Evolutionary conservation across 2,329 filamentous ascomycete genomes (phyloP).

Genomic region (Diaporthe helianthi): DNA sequence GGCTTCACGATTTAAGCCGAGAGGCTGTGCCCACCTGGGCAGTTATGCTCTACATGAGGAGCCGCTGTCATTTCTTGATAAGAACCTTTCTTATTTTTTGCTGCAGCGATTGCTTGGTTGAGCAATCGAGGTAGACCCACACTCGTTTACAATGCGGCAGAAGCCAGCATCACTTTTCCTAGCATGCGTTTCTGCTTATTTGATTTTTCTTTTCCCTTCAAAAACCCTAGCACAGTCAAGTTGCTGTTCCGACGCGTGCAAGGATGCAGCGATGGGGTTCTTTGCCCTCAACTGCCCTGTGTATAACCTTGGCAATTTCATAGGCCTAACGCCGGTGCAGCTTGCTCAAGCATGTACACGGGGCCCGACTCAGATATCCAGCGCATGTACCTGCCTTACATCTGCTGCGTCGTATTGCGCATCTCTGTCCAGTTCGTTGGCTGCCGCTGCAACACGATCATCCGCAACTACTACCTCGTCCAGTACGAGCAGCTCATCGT

Average conservation of each 20-base stretch:
- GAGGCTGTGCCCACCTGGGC: no score
- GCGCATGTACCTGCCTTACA: constrained; percentile 5
- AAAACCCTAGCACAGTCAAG: background rate
- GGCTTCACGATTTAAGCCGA: background rate
- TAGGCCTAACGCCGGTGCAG: background rate
- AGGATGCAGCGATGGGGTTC: background rate
- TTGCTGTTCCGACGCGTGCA: constrained; percentile 5
- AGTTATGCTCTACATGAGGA: no score
- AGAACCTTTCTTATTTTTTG: no score
- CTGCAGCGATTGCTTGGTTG: no score
- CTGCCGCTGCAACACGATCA: no score
- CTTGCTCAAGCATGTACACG: background rate
- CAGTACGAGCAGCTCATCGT: background rate
- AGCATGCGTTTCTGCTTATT: background rate
- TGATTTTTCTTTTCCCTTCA: background rate
- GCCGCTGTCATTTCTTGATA: no score
- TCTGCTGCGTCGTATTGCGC: background rate
- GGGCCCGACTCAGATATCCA: background rate
- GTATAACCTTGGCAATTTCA: background rate
- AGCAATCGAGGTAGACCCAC: no score
- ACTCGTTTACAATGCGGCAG: background rate
- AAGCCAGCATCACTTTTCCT: background rate
- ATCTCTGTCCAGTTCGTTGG: background rate
- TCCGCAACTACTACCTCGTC: background rate
- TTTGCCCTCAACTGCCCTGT: background rate